Percentiles rank a stretch among this genome's conserved stretches.
phyloP scores from a whole-genome alignment of 345 rosid genomes.

The Laguncularia racemosa region DNA sequence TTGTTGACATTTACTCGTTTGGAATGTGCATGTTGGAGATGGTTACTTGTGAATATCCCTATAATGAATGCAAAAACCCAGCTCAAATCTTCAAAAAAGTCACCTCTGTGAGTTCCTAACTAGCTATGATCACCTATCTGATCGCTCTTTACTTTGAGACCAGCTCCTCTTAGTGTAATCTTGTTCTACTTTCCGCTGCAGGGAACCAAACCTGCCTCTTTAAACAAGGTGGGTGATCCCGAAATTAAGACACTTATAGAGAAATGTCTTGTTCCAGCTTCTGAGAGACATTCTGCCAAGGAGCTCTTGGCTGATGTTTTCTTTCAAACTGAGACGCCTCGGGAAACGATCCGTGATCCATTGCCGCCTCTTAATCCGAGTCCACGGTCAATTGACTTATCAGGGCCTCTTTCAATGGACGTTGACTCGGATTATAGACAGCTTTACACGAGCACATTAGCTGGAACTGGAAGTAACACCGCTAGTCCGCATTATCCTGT shows the following conservation, averaged over 20 bases:
- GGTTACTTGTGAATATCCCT: constrained; percentile 68
- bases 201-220: constrained; percentile 71
- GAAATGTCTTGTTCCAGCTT: constrained; percentile 57
- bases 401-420: constrained; percentile 47
- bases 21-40: constrained; percentile 75
- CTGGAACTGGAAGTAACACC: constrained; percentile 24
- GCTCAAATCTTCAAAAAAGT: constrained; percentile 71
- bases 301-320: constrained; percentile 59
- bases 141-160: background rate
- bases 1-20: constrained; percentile 57
- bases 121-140: background rate
- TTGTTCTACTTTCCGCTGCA: constrained; percentile 14
- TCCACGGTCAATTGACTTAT: constrained; percentile 21
- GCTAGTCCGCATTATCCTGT: constrained; percentile 23
- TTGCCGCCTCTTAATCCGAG: constrained; percentile 17
- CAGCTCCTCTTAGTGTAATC: background rate
- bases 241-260: constrained; percentile 44
- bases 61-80: constrained; percentile 58
- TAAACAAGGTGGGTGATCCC: constrained; percentile 43
- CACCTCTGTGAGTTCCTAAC: constrained; percentile 32
- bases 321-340: constrained; percentile 32
- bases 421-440: constrained; percentile 42
- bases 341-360: constrained; percentile 23
- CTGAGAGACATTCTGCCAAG: constrained; percentile 50
- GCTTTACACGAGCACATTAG: constrained; percentile 30